Evolutionary conservation across 805 yeast species (phyloP).

Genomic region (Kregervanrija delftensis): DNA sequence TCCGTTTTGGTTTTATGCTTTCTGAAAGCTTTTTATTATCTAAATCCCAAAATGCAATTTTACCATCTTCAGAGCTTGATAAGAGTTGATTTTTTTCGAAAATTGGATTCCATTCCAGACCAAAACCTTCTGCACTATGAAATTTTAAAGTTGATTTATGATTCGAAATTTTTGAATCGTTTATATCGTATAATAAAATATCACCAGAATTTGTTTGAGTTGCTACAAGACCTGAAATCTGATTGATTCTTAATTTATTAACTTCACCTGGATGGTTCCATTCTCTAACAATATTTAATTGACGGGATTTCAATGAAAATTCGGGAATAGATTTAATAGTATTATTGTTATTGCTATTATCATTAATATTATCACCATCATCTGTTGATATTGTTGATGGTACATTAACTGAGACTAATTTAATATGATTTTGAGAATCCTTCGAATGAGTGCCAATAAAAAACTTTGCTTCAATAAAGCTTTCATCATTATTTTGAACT

Average conservation of each 20-base stretch:
- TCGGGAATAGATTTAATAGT: slow-evolving; percentile 9
- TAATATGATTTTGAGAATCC: slow-evolving; percentile 36
- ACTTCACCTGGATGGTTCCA: slow-evolving; percentile 67
- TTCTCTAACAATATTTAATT: slow-evolving; percentile 36
- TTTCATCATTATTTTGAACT: slow-evolving; percentile 5
- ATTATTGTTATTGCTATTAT: slow-evolving; percentile 5
- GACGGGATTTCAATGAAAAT: slow-evolving; percentile 25
- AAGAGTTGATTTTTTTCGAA: slow-evolving; percentile 36
- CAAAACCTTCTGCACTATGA: slow-evolving; percentile 64
- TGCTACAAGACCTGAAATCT: slow-evolving; percentile 41
- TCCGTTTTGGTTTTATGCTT: slow-evolving; percentile 35
- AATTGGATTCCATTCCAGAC: slow-evolving; percentile 57
- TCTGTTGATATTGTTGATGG: slow-evolving; percentile 42
- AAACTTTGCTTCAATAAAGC: slow-evolving; percentile 23
- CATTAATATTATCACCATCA: slow-evolving; percentile 10
- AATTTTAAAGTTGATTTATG: slow-evolving; percentile 32
- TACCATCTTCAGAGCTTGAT: slow-evolving; percentile 61
- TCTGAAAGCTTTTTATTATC: slow-evolving; percentile 12
- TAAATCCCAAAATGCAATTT: slow-evolving; percentile 68
- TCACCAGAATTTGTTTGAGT: slow-evolving; percentile 49
- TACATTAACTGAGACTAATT: slow-evolving; percentile 36
- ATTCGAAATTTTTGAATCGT: slow-evolving; percentile 12
- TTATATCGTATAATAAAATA: slow-evolving; percentile 36
- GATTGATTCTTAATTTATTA: slow-evolving; percentile 52
- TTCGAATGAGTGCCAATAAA: slow-evolving; percentile 43